phyloP scores from a whole-genome alignment of 345 rosid genomes.

The Lepidium africanum region DNA sequence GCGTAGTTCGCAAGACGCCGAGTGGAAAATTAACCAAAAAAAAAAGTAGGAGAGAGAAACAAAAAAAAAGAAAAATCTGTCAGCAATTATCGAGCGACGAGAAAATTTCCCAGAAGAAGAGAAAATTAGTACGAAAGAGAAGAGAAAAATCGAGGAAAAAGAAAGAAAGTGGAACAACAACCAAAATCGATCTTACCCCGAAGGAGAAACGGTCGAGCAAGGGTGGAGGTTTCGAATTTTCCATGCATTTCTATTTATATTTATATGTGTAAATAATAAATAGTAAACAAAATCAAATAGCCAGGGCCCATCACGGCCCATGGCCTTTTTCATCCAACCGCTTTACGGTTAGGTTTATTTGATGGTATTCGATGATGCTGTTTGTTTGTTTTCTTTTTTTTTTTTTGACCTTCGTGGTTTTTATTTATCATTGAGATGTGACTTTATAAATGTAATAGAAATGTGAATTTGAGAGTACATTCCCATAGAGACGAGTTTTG shows the following conservation, averaged over 20 bases:
- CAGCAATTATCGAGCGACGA: not conserved
- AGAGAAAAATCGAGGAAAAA: not conserved
- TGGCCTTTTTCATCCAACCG: not conserved
- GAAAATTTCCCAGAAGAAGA: not conserved
- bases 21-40: not conserved
- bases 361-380: not conserved
- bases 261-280: no score
- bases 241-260: constrained; percentile 21
- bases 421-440: not conserved
- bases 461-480: not conserved
- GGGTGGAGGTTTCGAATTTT: constrained; percentile 16
- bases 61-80: not conserved
- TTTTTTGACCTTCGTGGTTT: not conserved
- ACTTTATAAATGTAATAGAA: not conserved
- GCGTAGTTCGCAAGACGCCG: constrained; percentile 22
- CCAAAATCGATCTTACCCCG: constrained; percentile 20
- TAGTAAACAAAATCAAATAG: not conserved
- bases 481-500: not conserved
- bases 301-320: not conserved
- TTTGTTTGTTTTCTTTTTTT: no score
- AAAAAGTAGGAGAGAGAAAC: constrained; percentile 25
- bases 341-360: not conserved
- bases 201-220: constrained; percentile 24
- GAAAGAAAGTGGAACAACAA: not conserved
- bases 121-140: constrained; percentile 1